A percentile compares a stretch with the other conserved stretches of the same genome.
Evolutionary conservation across 495 filamentous ascomycete species (phyloP).

Genomic region (Penicillium egyptiacum): DNA sequence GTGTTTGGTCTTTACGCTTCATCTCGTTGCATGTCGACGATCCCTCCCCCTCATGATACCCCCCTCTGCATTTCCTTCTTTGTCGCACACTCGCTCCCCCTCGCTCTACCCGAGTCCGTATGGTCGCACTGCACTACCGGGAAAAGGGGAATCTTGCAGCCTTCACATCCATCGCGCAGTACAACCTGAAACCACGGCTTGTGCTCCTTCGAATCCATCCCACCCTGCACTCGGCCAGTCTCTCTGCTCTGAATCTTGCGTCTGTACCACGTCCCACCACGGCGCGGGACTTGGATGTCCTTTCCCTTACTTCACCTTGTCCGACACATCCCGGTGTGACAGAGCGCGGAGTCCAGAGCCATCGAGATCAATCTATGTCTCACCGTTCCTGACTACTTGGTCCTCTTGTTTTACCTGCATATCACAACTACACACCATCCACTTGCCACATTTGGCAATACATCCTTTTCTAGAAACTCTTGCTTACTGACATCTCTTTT

Average conservation of each 20-base stretch:
- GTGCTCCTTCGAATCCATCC: constrained; percentile 10
- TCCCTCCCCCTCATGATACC: constrained; percentile 1
- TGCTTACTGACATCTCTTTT: constrained; percentile 16
- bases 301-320: constrained; percentile 7
- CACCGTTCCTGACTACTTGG: constrained; percentile 15
- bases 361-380: constrained; percentile 22
- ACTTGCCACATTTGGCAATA: background rate
- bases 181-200: constrained; percentile 14
- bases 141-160: constrained; percentile 27
- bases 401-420: constrained; percentile 4
- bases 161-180: constrained; percentile 23
- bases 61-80: constrained; percentile 13
- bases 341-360: constrained; percentile 6
- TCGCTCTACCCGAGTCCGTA: constrained; percentile 7
- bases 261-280: constrained; percentile 8
- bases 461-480: background rate
- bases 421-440: constrained; percentile 11
- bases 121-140: constrained; percentile 21
- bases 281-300: constrained; percentile 9
- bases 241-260: background rate
- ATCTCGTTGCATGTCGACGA: constrained; percentile 1
- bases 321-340: constrained; percentile 7
- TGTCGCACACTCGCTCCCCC: constrained; percentile 8
- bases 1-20: constrained; percentile 16
- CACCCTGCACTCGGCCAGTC: constrained; percentile 4